phyloP scores from a whole-genome alignment of 2,329 filamentous ascomycete genomes.

The Drechslerella coelobrocha region DNA sequence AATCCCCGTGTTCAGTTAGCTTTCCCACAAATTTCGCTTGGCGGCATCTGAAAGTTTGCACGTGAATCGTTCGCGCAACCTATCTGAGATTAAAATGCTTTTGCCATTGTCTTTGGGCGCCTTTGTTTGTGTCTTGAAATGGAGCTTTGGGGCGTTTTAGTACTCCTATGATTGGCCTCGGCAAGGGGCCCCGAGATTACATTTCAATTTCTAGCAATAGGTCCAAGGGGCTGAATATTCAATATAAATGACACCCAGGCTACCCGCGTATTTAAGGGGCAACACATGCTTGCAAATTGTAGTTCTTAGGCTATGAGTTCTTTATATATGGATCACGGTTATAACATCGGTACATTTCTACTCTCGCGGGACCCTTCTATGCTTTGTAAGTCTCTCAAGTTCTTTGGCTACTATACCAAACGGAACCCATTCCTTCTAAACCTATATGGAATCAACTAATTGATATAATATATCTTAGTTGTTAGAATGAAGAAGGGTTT shows the following conservation, averaged over 20 bases:
- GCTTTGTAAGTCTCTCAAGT: background rate
- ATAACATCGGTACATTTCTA: background rate
- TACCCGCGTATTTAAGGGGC: background rate
- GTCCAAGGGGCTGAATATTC: constrained; percentile 10
- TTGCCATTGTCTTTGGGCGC: too few species aligned
- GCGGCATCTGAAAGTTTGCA: too few species aligned
- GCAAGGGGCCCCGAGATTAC: constrained; percentile 4
- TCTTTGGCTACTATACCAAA: background rate
- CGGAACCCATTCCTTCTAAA: too few species aligned
- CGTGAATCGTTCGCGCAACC: too few species aligned
- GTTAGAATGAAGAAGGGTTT: constrained; percentile 12
- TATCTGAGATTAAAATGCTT: too few species aligned
- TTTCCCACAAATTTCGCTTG: too few species aligned
- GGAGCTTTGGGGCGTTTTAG: constrained; percentile 30
- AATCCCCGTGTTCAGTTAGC: too few species aligned
- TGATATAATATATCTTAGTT: constrained; percentile 2
- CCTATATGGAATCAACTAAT: constrained; percentile 2
- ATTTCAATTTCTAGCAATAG: background rate
- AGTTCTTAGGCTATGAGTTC: background rate
- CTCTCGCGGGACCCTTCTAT: background rate
- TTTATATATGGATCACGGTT: too few species aligned
- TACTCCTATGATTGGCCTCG: constrained; percentile 15
- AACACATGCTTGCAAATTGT: constrained; percentile 1
- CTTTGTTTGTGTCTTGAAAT: too few species aligned
- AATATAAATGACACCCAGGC: constrained; percentile 12